Evolutionary conservation across 108 stramenopile species (phyloP).

Genomic region (Pseudonitzschia pungens): DNA sequence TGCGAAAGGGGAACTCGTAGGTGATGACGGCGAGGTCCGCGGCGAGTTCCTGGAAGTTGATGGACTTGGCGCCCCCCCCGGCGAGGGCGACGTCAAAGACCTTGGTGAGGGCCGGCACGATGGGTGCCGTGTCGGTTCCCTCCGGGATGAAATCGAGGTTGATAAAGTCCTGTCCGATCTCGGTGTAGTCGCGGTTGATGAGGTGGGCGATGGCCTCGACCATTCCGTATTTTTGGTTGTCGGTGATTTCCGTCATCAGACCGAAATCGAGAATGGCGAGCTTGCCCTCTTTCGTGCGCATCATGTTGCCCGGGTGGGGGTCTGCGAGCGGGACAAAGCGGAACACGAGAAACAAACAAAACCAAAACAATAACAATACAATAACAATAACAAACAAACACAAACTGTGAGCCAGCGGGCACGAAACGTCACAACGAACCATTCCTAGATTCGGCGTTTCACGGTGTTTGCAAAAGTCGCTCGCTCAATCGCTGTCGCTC

Average conservation of each 20-base stretch:
- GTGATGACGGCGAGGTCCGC: slow-evolving; percentile 94
- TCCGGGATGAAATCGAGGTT: slow-evolving; percentile 91
- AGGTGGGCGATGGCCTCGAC: slow-evolving; percentile 94
- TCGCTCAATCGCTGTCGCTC: too few species aligned
- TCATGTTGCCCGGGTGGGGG: slow-evolving; percentile 78
- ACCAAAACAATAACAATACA: neutral
- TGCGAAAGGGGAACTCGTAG: slow-evolving; percentile 87
- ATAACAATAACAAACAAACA: too few species aligned
- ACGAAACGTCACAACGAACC: too few species aligned
- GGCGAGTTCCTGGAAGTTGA: slow-evolving; percentile 93
- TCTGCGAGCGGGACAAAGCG: neutral
- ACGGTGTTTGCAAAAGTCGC: too few species aligned
- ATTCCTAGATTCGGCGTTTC: too few species aligned
- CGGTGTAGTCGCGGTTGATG: slow-evolving; percentile 89
- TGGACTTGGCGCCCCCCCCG: slow-evolving; percentile 94
- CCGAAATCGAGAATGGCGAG: slow-evolving; percentile 94
- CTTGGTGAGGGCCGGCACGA: slow-evolving; percentile 90
- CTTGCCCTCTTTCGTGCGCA: slow-evolving; percentile 88
- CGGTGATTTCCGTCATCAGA: slow-evolving; percentile 92
- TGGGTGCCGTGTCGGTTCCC: slow-evolving; percentile 86
- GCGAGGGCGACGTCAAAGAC: slow-evolving; percentile 95
- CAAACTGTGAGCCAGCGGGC: too few species aligned
- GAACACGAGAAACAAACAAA: neutral
- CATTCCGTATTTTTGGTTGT: slow-evolving; percentile 95
- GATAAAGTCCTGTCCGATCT: slow-evolving; percentile 93